A percentile compares a stretch with the other conserved stretches of the same genome.
Evolutionary conservation across 2,329 filamentous ascomycete species (phyloP).

Genomic region (Pseudogymnoascus sp.): DNA sequence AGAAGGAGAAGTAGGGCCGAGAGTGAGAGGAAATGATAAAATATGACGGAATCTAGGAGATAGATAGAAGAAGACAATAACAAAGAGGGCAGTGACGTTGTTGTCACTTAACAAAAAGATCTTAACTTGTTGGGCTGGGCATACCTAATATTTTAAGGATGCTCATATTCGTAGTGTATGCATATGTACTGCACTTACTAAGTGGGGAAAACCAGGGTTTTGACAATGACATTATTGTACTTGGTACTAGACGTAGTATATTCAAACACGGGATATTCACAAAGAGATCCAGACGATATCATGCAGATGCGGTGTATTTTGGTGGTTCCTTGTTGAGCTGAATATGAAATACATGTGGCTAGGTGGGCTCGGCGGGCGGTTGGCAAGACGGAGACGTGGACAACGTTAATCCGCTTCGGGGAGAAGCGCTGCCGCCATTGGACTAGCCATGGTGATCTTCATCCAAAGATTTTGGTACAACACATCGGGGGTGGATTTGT

Average conservation of each 20-base stretch:
- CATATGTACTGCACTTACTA: background rate
- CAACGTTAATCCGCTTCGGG: constrained; percentile 1
- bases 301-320: background rate
- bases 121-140: constrained; percentile 2
- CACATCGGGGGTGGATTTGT: background rate
- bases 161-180: background rate
- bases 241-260: background rate
- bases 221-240: background rate
- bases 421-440: background rate
- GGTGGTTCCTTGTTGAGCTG: background rate
- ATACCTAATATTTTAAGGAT: background rate
- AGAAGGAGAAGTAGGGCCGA: constrained; percentile 12
- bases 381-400: background rate
- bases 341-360: background rate
- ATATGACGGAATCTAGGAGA: constrained; percentile 17
- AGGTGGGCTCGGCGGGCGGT: background rate
- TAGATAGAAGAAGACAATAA: background rate
- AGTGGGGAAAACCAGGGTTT: constrained; percentile 3
- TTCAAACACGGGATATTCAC: background rate
- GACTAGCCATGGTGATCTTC: background rate
- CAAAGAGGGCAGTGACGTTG: background rate
- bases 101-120: background rate
- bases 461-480: background rate
- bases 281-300: background rate
- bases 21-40: constrained; percentile 16